These are phyloP conservation scores for Silene conica DNA, from an alignment of 148 eudicot genomes.

Conservation along the genomic window DNA sequence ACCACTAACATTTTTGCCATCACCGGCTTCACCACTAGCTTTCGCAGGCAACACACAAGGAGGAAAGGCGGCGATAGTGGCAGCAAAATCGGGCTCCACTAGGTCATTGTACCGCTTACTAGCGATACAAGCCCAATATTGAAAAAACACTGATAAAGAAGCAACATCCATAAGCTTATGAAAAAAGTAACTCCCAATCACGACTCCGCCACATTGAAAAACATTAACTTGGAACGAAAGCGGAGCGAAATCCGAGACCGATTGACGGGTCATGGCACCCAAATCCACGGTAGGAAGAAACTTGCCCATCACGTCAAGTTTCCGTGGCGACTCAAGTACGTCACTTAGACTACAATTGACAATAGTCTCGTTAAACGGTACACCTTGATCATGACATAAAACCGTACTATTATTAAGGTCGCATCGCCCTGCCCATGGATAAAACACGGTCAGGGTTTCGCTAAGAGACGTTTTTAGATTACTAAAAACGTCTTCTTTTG, in stretches of 20 bases:
- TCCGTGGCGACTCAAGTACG: neutral
- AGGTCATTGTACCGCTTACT: neutral
- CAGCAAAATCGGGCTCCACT: neutral
- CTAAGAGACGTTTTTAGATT: neutral
- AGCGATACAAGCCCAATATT: neutral
- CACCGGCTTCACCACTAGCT: neutral
- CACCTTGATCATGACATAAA: neutral
- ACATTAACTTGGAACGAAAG: constrained; percentile 5
- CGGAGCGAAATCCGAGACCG: neutral
- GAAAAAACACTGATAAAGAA: neutral
- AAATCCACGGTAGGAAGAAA: neutral
- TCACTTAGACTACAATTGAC: neutral
- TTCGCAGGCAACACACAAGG: neutral
- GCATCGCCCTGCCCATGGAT: neutral
- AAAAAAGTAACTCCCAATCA: neutral
- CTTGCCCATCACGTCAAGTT: neutral
- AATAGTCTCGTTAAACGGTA: neutral
- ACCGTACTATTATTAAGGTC: neutral
- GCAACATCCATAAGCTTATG: constrained; percentile 5
- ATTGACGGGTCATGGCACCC: neutral
- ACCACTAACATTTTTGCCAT: no score
- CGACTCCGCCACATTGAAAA: constrained; percentile 8
- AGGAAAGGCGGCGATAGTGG: neutral
- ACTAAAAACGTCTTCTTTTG: neutral
- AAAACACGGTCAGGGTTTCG: neutral